Evolutionary conservation across 805 yeast species (phyloP), one percentile per base, ranked within the genome.

Genomic region (Barnettozyma pratensis): DNA sequence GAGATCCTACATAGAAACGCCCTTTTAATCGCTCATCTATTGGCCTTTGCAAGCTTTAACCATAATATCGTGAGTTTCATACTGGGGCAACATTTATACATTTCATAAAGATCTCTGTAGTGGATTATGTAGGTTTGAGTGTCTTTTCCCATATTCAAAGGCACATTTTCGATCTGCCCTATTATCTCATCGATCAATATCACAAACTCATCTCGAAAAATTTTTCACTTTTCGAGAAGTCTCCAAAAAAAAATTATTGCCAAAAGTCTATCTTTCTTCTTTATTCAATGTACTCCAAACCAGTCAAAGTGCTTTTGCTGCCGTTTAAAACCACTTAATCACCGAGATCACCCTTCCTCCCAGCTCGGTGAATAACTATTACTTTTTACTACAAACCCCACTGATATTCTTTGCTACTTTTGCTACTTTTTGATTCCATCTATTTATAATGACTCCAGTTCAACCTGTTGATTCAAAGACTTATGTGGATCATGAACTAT

Each of bases 401-500:
- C 19, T 19, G 19, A 19, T 19, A 19, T 19, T 19, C 19, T 19
- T 19, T 19, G 3, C 19, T 19, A 19, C 19, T 19, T 19, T 19
- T 19, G 19, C 19, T 19, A 19, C 19, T 19, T 19, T 19, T 19
- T 19, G 19, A 19, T 19, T 19, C 19, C 19, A 19, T 19, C 19
- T 19, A 19, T 19, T 19, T 19, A 36, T 26, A 11, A 58, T 58
- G 59, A 62, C 71, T 53, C 71, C 72, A 38, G 57, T 69, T 38
- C 60, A 64, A n/a, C 55, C 63, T 46, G 68, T 63, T 30, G 61
- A 65, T 25, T 69, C 70, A 48, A 77, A 74, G 58, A 63, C 76
- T 25, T 81, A 75, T 62, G 81, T 89, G 58, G 91, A 91, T 67
- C 92, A 85, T 65, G 87, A 84, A 52, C 72, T 87, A 44, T 84